phyloP scores from a whole-genome alignment of 768 basidiomycete species.

The Mycena floridula region DNA sequence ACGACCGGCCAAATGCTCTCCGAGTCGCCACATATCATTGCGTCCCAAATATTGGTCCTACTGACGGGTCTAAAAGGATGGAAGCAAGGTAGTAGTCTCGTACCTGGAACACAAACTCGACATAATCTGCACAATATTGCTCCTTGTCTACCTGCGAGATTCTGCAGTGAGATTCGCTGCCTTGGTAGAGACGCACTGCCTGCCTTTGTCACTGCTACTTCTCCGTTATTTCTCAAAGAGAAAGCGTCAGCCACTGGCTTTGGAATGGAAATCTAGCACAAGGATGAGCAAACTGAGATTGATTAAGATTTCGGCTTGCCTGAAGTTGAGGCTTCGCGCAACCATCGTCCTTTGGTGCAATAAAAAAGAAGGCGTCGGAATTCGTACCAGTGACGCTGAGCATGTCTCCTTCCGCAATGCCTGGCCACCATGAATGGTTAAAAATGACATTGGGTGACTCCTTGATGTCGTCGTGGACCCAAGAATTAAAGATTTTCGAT shows the following conservation, averaged over 20 bases:
- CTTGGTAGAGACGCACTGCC: background rate
- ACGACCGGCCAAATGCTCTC: constrained; percentile 72
- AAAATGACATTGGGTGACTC: constrained; percentile 55
- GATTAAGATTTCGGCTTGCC: constrained; percentile 23
- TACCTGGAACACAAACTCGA: constrained; percentile 92
- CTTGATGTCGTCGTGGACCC: constrained; percentile 65
- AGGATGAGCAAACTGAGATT: background rate
- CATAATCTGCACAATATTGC: constrained; percentile 59
- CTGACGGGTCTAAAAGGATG: too few species aligned
- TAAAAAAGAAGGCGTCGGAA: constrained; percentile 53
- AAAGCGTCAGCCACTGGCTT: constrained; percentile 68
- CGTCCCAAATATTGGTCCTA: constrained; percentile 93
- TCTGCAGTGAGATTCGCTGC: constrained; percentile 1
- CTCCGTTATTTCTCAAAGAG: constrained; percentile 61
- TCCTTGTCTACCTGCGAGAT: constrained; percentile 57
- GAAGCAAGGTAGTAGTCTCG: too few species aligned
- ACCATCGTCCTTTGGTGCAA: constrained; percentile 59
- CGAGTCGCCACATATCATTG: constrained; percentile 94
- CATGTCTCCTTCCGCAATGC: constrained; percentile 72
- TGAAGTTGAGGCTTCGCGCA: constrained; percentile 59
- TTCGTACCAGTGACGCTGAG: constrained; percentile 42
- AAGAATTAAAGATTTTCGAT: constrained; percentile 53
- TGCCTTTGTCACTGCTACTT: constrained; percentile 71
- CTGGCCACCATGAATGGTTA: constrained; percentile 74
- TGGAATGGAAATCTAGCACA: constrained; percentile 64